phyloP scores from a whole-genome alignment of 2,329 filamentous ascomycete species.

The Fusarium mundagurra region DNA sequence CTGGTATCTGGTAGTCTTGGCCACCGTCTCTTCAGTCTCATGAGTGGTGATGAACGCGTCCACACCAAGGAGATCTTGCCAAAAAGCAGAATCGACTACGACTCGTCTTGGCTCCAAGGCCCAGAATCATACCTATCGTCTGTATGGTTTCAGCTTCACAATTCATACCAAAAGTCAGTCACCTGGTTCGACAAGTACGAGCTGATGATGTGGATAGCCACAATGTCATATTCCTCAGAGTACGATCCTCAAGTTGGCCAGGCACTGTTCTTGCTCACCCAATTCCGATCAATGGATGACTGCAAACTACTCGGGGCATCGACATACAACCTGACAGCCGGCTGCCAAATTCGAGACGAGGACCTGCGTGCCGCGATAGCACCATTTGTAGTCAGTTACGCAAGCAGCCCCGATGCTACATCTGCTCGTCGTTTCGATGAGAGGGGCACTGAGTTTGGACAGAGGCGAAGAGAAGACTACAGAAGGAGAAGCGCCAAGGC shows the following conservation, averaged over 20 bases:
- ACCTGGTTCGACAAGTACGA: background rate
- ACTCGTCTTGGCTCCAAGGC: background rate
- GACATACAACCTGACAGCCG: background rate
- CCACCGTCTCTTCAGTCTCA: background rate
- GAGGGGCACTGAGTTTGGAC: background rate
- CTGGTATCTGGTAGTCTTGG: background rate
- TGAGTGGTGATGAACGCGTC: background rate
- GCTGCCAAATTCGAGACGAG: background rate
- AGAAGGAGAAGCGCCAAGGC: background rate
- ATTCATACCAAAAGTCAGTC: background rate
- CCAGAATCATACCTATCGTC: background rate
- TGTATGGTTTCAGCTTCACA: background rate
- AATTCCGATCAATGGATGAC: background rate
- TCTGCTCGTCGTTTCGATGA: background rate
- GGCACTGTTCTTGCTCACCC: constrained; percentile 7
- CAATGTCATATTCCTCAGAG: background rate
- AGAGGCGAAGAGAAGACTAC: background rate
- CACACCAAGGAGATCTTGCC: background rate
- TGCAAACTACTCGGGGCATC: background rate
- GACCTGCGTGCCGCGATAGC: background rate
- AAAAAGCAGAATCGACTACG: background rate
- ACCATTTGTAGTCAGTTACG: background rate
- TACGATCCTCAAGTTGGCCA: background rate
- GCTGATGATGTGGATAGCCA: background rate
- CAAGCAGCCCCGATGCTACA: background rate